phyloP scores from a whole-genome alignment of 768 basidiomycete species.

The Rhodocollybia butyracea region DNA sequence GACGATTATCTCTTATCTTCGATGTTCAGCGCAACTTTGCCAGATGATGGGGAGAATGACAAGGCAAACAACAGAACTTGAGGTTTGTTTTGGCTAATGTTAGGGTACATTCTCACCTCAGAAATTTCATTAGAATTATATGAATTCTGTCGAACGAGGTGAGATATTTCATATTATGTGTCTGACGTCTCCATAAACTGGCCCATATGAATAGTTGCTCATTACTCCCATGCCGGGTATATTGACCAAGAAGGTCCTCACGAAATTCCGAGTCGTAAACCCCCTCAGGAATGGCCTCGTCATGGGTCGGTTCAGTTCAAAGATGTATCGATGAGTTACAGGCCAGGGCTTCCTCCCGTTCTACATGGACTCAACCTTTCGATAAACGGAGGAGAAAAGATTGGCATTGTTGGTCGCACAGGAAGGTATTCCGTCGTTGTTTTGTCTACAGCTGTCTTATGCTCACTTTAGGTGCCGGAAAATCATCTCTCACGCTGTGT shows the following conservation, averaged over 20 bases:
- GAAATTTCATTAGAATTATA: conserved; percentile 47
- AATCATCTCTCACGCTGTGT: conserved; percentile 60
- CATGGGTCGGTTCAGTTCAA: conserved; percentile 60
- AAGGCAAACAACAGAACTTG: conserved; percentile 62
- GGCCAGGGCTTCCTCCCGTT: conserved; percentile 70
- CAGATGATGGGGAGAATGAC: conserved; percentile 54
- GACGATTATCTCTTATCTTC: background rate
- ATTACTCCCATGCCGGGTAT: conserved; percentile 48
- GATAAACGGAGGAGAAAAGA: conserved; percentile 69
- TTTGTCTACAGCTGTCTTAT: background rate
- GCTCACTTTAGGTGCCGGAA: conserved; percentile 45
- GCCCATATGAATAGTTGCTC: conserved; percentile 35
- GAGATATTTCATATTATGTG: conserved; percentile 5
- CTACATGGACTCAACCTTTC: conserved; percentile 59
- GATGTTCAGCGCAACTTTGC: conserved; percentile 39
- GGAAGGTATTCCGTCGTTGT: background rate
- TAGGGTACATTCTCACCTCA: background rate
- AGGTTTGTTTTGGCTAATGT: conserved; percentile 32
- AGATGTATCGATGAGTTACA: conserved; percentile 58
- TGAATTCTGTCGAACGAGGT: conserved; percentile 65
- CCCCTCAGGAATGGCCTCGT: conserved; percentile 60
- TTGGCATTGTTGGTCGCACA: conserved; percentile 68
- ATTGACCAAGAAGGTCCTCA: conserved; percentile 66
- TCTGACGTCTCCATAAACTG: background rate
- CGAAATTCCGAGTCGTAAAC: conserved; percentile 52